phyloP scores from a whole-genome alignment of 139 green algal species.

The Chlamydomonas incerta region DNA sequence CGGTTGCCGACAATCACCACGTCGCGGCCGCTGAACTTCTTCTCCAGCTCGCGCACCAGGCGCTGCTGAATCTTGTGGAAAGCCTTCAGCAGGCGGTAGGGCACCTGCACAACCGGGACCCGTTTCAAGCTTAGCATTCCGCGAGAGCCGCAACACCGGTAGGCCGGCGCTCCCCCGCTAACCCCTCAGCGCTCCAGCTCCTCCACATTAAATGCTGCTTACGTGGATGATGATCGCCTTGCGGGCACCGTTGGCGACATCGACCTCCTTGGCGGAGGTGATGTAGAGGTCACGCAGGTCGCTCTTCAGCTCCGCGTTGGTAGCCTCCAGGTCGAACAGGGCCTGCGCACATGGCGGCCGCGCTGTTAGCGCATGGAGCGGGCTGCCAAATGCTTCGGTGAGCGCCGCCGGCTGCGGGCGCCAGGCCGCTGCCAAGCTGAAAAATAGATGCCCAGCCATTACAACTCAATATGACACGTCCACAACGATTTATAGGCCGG shows the following conservation, averaged over 20 bases:
- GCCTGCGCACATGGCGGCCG: constrained; percentile 75
- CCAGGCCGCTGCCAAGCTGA: too few relatives aligned
- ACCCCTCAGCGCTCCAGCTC: too few relatives aligned
- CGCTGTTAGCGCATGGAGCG: background rate
- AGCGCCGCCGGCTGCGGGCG: constrained; percentile 3
- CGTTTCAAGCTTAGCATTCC: too few relatives aligned
- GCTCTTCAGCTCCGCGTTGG: constrained; percentile 97
- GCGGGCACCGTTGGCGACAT: constrained; percentile 82
- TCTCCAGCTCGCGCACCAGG: constrained; percentile 99
- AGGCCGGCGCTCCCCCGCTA: background rate
- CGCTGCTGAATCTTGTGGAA: constrained; percentile 99
- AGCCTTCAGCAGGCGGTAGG: constrained; percentile 96
- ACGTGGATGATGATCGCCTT: constrained; percentile 98
- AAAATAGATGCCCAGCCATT: background rate
- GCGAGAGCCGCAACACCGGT: too few relatives aligned
- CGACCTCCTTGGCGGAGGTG: constrained; percentile 93
- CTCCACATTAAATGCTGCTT: constrained; percentile 19
- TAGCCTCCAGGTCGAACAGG: constrained; percentile 99
- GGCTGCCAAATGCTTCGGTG: background rate
- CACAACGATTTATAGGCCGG: too few relatives aligned
- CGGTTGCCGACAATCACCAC: constrained; percentile 97
- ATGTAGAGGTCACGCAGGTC: constrained; percentile 99
- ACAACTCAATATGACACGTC: background rate
- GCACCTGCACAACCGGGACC: constrained; percentile 72
- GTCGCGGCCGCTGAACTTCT: constrained; percentile 99